Percentiles rank a stretch among this genome's conserved stretches.
Conservation (phyloP, 2,329 filamentous ascomycete genomes). For the Aspergillus pseudoviridinutans region DNA sequence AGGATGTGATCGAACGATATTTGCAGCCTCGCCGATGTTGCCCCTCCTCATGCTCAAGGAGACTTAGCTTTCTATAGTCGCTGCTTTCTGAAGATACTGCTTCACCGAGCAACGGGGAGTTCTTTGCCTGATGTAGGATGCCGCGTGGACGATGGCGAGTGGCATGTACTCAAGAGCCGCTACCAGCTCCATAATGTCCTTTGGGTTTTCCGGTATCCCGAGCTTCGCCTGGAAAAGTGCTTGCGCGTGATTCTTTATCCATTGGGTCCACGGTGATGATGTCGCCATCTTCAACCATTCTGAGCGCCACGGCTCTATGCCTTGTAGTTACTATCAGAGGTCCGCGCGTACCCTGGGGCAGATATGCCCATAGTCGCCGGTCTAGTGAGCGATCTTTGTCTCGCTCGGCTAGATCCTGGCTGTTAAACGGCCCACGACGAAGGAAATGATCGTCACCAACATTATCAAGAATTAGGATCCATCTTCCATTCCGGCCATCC, state of each 20-base stretch:
- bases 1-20: constrained; percentile 32
- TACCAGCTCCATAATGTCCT: neutral
- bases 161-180: constrained; percentile 25
- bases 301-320: constrained; percentile 6
- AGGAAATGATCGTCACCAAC: constrained; percentile 19
- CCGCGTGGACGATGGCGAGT: constrained; percentile 21
- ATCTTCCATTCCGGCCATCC: constrained; percentile 16
- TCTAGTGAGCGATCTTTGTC: neutral
- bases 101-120: constrained; percentile 4
- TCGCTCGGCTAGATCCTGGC: neutral
- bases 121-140: constrained; percentile 23
- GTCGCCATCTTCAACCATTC: constrained; percentile 7
- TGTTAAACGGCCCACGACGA: neutral
- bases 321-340: constrained; percentile 15
- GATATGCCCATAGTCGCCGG: constrained; percentile 9
- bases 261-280: constrained; percentile 19
- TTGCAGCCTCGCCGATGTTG: constrained; percentile 20
- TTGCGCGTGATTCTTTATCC: constrained; percentile 22
- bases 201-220: neutral
- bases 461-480: constrained; percentile 25
- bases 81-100: constrained; percentile 21
- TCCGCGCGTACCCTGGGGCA: constrained; percentile 15
- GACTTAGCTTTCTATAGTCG: constrained; percentile 22
- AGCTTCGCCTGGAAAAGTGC: constrained; percentile 30
- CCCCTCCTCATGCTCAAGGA: constrained; percentile 27